Evolutionary conservation across 169 alveolate species (phyloP), one percentile per base, ranked within the genome.

Genomic region (Eimeria acervulina): DNA sequence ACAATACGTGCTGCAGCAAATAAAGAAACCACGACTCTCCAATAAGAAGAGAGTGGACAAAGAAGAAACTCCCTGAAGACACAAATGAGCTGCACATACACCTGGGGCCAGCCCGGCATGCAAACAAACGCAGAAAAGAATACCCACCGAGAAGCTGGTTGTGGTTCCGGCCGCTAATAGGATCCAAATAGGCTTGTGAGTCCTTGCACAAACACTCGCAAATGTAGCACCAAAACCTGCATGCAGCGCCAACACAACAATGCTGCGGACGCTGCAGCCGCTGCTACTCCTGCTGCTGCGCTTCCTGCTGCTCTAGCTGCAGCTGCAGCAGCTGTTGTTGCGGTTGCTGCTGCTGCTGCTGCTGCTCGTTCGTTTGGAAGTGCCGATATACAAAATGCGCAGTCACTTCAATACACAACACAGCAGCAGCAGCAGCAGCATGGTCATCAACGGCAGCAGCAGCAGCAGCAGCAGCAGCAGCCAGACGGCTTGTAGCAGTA

Each of bases 91-190:
- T n/a, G n/a, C n/a, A n/a, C n/a, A n/a, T n/a, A n/a, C n/a, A n/a
- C n/a, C n/a, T n/a, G n/a, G n/a, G n/a, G n/a, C n/a, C n/a, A n/a
- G n/a, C n/a, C n/a, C n/a, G n/a, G 66, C 51, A 33, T 21, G n/a
- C 36, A 85, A 23, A 31, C 26, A n/a, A 0, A 59, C 15, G 47
- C 38, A 59, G 80, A 26, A 33, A 23, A 28, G 51, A 36, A 15
- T 17, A 55, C 95, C n/a, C 38, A 93, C 99, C 99, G 23, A 98
- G 96, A 95, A 98, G 97, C n/a, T 99, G 84, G 94, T 98, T 98
- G 93, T 99, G 99, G 85, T 98, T 98, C 74, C 98, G 97, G 1
- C 99, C 99, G 97, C 98, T 98, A 33, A 98, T 97, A 94, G 98
- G 99, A 93, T 99, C 99, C 92, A 98, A 90, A 96, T 98, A 99